Base-by-base conservation (phyloP, 2,329 filamentous ascomycete species). In the Daldinia eschscholtzii region DNA sequence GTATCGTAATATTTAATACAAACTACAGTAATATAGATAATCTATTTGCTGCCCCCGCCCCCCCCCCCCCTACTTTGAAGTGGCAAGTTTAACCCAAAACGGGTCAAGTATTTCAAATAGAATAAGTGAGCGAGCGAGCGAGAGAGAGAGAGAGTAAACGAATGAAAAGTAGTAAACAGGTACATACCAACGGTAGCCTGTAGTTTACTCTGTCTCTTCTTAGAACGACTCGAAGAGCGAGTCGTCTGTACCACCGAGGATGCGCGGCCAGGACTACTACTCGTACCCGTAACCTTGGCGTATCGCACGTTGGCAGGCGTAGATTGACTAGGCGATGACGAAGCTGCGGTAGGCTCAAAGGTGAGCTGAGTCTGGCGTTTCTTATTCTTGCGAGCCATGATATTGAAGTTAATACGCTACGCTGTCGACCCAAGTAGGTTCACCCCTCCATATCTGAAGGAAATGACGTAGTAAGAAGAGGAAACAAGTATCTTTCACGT, bases 301-400 rank as follows among this genome's bases (percentile, higher is more conserved):
- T 74, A 78, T n/a, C 75, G 73, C 7, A 78, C 71, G 23, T 74
- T 75, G 4, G 76, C 75, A 33, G 76, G 73, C 20, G 77, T 72
- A 18, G 60, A 39, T n/a, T 68, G 68, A 13, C 61, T 48, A 5
- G 75, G 70, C 6, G 77, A 73, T 48, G 58, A 73, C 5, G 72
- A 65, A 6, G 66, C 64, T 23, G 58, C 65, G 6, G 71, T 72
- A 10, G 78, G 70, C 70, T 80, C 78, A 30, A 80, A 79, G 5
- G 74, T 75, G 56, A 80, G 74, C 61, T 70, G 73, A 12, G 76
- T 70, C 50, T 79, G 78, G 20, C 57, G 72, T 65, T 71, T 71
- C 46, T 66, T 72, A 28, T 71, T 71, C 53, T 66, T 72, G 23
- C 65, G 61, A 26, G 72, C 64, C 76, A 77, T 77, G 50, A 46